A percentile compares a stretch with the other conserved stretches of the same genome.
These are phyloP conservation scores for Rhazya stricta DNA, from an alignment of 257 asterid genomes.

Conservation along the genomic window DNA sequence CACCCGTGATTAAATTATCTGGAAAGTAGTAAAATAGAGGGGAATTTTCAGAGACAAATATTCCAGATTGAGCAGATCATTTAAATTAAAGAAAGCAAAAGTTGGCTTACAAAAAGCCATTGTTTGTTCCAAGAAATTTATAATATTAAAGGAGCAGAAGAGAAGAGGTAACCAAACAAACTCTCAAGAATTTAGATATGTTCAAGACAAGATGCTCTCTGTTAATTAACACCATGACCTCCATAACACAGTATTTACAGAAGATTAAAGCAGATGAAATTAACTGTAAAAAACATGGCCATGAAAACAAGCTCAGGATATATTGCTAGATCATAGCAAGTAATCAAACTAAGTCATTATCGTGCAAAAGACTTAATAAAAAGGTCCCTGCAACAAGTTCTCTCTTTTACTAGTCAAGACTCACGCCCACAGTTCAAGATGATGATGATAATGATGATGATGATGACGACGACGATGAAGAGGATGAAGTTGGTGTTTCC, in stretches of 20 bases:
- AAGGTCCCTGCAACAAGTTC: neutral
- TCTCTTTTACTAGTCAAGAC: conserved; percentile 6
- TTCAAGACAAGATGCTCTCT: neutral
- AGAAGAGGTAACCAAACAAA: conserved; percentile 17
- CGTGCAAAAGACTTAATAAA: neutral
- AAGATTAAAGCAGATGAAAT: neutral
- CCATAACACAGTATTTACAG: conserved; percentile 12
- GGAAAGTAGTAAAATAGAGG: conserved; percentile 37
- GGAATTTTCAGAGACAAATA: conserved; percentile 33
- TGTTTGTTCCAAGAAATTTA: conserved; percentile 38
- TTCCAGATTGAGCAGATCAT: conserved; percentile 29
- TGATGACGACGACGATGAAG: conserved; percentile 26
- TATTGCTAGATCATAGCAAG: neutral
- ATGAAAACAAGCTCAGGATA: neutral
- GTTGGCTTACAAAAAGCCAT: conserved; percentile 17
- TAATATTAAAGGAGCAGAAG: conserved; percentile 15
- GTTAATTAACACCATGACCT: conserved; percentile 6
- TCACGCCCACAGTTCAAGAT: neutral
- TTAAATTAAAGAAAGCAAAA: conserved; percentile 24
- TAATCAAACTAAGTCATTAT: neutral
- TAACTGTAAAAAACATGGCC: neutral
- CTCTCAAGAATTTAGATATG: neutral
- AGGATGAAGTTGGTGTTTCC: conserved; percentile 44
- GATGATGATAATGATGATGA: conserved; percentile 23
- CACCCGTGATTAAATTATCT: conserved; percentile 32